Conservation (phyloP, 2,329 filamentous ascomycete species). For the Neofusicoccum laricinum region DNA sequence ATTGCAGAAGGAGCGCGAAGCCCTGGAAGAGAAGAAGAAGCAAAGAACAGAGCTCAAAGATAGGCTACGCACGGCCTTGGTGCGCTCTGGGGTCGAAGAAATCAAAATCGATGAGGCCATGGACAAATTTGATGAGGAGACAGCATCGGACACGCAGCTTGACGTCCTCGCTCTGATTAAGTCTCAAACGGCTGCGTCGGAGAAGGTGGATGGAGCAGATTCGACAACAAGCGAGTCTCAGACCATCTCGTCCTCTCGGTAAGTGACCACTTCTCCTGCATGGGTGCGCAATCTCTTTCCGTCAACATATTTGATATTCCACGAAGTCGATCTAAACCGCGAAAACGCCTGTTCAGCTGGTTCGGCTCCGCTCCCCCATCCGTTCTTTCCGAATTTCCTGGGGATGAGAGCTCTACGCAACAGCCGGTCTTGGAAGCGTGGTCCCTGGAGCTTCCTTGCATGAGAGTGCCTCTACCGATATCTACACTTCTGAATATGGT, state of each 20-base stretch:
- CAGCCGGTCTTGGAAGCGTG: neutral
- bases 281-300: neutral
- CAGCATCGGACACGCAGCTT: neutral
- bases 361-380: neutral
- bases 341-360: neutral
- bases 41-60: neutral
- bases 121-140: neutral
- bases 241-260: neutral
- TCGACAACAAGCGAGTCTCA: neutral
- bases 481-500: neutral
- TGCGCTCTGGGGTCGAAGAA: neutral
- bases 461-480: neutral
- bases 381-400: neutral
- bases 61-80: neutral
- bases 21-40: neutral
- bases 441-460: neutral
- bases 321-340: neutral
- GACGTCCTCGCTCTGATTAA: neutral
- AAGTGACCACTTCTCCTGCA: neutral
- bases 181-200: neutral
- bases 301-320: neutral
- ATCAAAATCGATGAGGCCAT: neutral
- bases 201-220: neutral
- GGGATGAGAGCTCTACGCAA: neutral
- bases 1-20: neutral